Base-by-base conservation (phyloP, 306 rosid genomes). In the Castanea crenata region DNA sequence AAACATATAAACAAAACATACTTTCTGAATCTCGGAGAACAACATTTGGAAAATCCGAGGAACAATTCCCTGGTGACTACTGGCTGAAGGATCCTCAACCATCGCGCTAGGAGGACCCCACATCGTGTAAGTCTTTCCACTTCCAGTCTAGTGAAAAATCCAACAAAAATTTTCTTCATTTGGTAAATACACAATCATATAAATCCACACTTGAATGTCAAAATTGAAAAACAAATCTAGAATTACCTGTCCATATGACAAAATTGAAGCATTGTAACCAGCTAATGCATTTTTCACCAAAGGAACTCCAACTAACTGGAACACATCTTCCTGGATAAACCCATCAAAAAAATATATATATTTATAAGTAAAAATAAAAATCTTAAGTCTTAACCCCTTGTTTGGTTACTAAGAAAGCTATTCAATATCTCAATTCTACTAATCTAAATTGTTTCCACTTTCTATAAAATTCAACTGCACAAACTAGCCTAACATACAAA, bases 101-200 rank as follows among this genome's bases (percentile, higher is more conserved):
- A 91, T 88, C 64, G 98, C 92, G 15, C 96, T 95, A 6, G 87
- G 93, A 0, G 96, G 92, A 86, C 99, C 99, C 98, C 99, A 95
- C 88, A 95, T 90, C 16, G 99, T 90, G 88, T 90, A 90, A 74
- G 96, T 85, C 88, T 95, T 95, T 62, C 99, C 99, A 57, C 91
- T 90, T 72, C 98, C 99, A 76, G 97, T 89, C 99, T 95, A 46
- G 32, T 55, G 12, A 57, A 15, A 15, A 77, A 73, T 41, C 44
- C 80, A 75, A 79, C 19, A 51, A 56, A 54, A 54, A 58, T 54
- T 9, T 55, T 5, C 55, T 19, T n/a, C 8, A n/a, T n/a, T 73
- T 19, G 46, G 14, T 15, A 81, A 49, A 3, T 54, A 32, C 29
- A 27, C 5, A 12, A 20, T 14, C 5, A 61, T 2, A 23, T 61